Percentiles rank a stretch among this genome's conserved stretches.
phyloP scores from a whole-genome alignment of 192 early-diverging fungal genomes.

The Chytriomyces sp. region DNA sequence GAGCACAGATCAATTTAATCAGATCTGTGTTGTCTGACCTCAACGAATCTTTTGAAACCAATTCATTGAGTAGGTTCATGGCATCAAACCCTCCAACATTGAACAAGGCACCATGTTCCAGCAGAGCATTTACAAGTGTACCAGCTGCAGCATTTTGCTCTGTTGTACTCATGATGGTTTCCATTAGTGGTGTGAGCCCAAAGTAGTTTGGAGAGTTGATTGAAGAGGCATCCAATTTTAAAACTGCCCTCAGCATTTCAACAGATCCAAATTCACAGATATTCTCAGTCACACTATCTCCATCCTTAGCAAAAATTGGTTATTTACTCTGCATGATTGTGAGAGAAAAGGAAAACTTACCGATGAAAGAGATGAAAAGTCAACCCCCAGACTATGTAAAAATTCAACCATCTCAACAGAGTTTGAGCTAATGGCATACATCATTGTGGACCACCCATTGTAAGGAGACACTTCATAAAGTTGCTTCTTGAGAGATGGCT shows the following conservation, averaged over 20 bases:
- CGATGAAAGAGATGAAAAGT: neutral
- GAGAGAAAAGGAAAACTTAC: neutral
- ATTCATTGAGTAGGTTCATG: too few species aligned
- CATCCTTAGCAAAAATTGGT: neutral
- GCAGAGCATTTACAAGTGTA: too few species aligned
- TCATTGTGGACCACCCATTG: neutral
- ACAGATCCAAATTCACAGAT: neutral
- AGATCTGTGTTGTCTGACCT: neutral
- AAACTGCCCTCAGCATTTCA: neutral
- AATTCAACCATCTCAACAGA: neutral
- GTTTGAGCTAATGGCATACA: neutral
- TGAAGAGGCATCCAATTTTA: neutral
- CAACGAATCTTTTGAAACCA: too few species aligned
- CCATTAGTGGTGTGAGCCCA: too few species aligned
- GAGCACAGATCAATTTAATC: neutral
- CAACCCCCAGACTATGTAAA: neutral
- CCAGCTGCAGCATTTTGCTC: too few species aligned
- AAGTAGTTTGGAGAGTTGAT: too few species aligned
- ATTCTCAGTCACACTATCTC: neutral
- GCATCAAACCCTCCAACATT: too few species aligned
- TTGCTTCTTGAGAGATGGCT: neutral
- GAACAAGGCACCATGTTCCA: too few species aligned
- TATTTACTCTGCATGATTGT: neutral
- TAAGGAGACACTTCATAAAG: neutral
- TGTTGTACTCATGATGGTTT: too few species aligned